These are phyloP conservation scores for Thinopyrum obtusiflorum DNA, from an alignment of 202 grass and related monocot species.

Conservation along the genomic window DNA sequence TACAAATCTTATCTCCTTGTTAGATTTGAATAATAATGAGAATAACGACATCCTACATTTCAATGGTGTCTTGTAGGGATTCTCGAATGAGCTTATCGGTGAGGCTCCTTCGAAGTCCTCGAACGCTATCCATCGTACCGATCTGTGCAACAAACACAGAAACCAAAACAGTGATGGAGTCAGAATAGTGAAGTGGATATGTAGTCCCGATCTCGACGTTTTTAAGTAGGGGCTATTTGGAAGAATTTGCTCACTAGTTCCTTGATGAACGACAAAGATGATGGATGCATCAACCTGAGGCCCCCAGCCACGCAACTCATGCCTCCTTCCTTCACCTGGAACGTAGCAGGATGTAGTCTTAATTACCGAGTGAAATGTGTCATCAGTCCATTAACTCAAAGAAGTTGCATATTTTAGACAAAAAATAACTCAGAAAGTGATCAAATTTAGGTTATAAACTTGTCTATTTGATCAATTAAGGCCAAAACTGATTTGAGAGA, in stretches of 20 bases:
- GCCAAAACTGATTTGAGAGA: no score
- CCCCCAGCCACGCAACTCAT: conserved; percentile 79
- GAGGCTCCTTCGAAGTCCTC: conserved; percentile 65
- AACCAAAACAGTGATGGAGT: not conserved
- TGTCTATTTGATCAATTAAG: no score
- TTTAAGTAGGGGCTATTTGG: not conserved
- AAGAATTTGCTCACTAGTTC: conserved; percentile 42
- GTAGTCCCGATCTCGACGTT: no score
- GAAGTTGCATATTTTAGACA: no score
- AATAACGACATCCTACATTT: no score
- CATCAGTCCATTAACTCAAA: no score
- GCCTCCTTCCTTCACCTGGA: conserved; percentile 51
- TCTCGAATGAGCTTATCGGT: conserved; percentile 58
- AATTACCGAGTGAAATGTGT: not conserved
- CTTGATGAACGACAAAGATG: conserved; percentile 53
- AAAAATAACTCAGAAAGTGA: no score
- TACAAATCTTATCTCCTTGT: no score
- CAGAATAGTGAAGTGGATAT: not conserved
- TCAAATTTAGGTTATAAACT: no score
- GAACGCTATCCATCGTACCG: conserved; percentile 56
- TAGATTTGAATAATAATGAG: no score
- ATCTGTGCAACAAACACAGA: conserved; percentile 18
- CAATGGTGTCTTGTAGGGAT: not conserved
- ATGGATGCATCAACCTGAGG: conserved; percentile 65
- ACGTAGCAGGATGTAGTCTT: not conserved